phyloP scores from a whole-genome alignment of 805 yeast species.

The Osmozyma mogii region DNA sequence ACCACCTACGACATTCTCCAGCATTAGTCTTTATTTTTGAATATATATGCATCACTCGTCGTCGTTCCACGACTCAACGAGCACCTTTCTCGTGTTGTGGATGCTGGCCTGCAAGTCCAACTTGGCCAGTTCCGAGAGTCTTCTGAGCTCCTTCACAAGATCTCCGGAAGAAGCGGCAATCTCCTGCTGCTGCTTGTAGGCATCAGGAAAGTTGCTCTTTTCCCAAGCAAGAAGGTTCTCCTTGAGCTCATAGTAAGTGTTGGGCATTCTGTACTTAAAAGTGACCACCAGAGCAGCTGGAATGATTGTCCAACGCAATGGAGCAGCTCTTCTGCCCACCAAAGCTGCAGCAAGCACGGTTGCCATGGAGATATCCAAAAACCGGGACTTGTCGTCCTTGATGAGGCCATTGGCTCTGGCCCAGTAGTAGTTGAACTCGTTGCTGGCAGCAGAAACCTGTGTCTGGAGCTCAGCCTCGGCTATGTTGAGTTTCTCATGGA shows the following conservation, averaged over 20 bases:
- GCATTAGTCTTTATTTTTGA: conserved; percentile 1
- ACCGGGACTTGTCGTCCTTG: too few species aligned
- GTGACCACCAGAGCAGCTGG: conserved; percentile 36
- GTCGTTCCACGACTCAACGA: conserved; percentile 7
- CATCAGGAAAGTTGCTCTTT: conserved; percentile 22
- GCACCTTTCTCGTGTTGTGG: conserved; percentile 10
- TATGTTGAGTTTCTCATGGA: conserved; percentile 30
- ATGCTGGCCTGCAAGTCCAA: conserved; percentile 11
- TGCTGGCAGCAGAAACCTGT: conserved; percentile 37
- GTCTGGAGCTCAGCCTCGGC: conserved; percentile 38
- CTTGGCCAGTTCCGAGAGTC: conserved; percentile 6
- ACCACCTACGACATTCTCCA: conserved; percentile 38
- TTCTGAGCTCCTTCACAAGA: conserved; percentile 7
- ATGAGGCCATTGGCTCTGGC: conserved; percentile 23
- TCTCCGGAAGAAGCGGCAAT: conserved; percentile 6
- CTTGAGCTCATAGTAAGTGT: conserved; percentile 10
- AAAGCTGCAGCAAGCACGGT: too few species aligned
- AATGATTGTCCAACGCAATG: conserved; percentile 46
- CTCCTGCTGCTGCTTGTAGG: conserved; percentile 20
- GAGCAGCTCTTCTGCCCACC: conserved; percentile 40
- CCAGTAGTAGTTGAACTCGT: conserved; percentile 31
- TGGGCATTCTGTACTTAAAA: conserved; percentile 46
- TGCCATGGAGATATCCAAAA: too few species aligned
- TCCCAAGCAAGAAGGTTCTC: conserved; percentile 20
- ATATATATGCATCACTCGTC: conserved; percentile 2